Conservation (phyloP, 495 filamentous ascomycete species). For the Neurospora sublineolata region DNA sequence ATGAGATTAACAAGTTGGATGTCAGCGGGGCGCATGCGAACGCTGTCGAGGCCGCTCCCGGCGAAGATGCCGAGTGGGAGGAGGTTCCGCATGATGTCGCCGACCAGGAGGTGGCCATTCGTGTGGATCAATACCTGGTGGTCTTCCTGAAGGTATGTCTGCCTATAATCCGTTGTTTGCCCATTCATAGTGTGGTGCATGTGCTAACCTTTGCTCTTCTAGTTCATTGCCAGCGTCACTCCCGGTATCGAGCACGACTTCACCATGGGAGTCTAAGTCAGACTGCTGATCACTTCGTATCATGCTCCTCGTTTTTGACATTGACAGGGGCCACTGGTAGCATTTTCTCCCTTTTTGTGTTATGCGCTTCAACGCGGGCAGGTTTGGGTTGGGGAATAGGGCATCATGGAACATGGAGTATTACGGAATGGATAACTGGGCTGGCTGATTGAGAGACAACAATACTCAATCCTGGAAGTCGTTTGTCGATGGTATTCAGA, state of each 20-base stretch:
- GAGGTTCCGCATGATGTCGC: constrained; percentile 53
- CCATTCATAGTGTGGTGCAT: background rate
- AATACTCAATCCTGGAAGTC: background rate
- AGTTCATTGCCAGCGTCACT: constrained; percentile 93
- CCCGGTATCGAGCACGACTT: constrained; percentile 97
- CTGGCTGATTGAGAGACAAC: background rate
- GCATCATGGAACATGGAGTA: background rate
- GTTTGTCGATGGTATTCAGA: background rate
- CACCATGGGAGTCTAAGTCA: constrained; percentile 77
- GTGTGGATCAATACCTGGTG: constrained; percentile 95
- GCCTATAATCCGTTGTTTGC: background rate
- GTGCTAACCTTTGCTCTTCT: constrained; percentile 7
- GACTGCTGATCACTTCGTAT: background rate
- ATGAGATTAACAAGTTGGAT: constrained; percentile 47
- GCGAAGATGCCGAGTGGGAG: constrained; percentile 72
- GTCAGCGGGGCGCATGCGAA: constrained; percentile 27
- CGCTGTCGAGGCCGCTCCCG: constrained; percentile 14
- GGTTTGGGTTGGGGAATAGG: background rate
- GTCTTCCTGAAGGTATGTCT: constrained; percentile 71
- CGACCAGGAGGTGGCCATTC: constrained; percentile 78
- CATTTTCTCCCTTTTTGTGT: background rate
- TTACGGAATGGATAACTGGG: background rate
- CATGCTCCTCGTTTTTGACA: background rate
- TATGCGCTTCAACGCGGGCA: background rate
- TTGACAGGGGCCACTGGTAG: background rate